Conservation (phyloP, 2,329 filamentous ascomycete genomes). For the Cercospora sojina region DNA sequence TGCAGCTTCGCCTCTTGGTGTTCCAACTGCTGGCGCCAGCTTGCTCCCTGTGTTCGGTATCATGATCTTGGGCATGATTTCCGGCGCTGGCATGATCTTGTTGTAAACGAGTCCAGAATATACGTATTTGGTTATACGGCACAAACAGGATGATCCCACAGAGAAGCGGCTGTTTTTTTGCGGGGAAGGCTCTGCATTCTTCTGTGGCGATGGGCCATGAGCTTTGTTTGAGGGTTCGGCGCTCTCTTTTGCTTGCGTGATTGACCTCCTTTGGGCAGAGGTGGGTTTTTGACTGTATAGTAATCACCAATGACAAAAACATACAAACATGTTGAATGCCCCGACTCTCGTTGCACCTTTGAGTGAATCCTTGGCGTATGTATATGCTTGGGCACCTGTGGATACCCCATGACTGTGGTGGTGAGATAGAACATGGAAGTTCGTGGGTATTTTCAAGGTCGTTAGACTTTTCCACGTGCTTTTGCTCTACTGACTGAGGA, state of each 20-base stretch:
- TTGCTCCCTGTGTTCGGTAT: constrained; percentile 33
- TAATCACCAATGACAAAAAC: neutral
- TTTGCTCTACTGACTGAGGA: neutral
- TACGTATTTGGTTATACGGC: constrained; percentile 4
- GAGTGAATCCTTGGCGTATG: neutral
- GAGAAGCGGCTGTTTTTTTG: neutral
- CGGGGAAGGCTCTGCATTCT: neutral
- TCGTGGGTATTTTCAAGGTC: neutral
- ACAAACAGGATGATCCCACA: neutral
- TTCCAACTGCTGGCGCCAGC: constrained; percentile 24
- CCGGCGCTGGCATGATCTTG: constrained; percentile 37
- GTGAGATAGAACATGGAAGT: neutral
- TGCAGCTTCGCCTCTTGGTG: constrained; percentile 26
- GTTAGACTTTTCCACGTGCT: neutral
- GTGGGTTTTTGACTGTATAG: neutral
- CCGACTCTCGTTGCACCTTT: neutral
- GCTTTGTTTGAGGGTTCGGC: neutral
- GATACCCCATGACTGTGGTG: neutral
- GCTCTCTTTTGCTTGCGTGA: neutral
- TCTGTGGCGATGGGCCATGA: neutral
- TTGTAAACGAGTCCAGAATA: constrained; percentile 27
- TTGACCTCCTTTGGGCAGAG: neutral
- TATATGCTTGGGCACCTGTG: neutral
- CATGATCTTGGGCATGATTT: constrained; percentile 29
- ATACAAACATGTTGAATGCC: too few species aligned